phyloP scores from a whole-genome alignment of 495 filamentous ascomycete species.

The Pseudoneurospora amorphoporcata region DNA sequence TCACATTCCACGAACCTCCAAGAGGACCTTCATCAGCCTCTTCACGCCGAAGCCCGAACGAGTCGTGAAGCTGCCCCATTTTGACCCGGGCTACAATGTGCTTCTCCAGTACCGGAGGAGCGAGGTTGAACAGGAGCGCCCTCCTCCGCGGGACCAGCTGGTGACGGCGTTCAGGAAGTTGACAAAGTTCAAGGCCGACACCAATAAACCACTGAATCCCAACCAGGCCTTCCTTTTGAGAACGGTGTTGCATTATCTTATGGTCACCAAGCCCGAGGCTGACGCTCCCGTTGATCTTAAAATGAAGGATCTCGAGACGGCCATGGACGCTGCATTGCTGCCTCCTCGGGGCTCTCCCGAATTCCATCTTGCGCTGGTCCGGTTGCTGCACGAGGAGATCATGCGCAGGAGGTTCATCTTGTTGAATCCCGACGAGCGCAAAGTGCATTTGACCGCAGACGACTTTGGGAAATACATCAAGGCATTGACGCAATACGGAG shows the following conservation, averaged over 20 bases:
- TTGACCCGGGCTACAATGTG: constrained; percentile 49
- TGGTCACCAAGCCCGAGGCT: constrained; percentile 25
- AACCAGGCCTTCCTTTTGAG: constrained; percentile 52
- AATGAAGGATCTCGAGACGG: constrained; percentile 40
- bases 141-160: constrained; percentile 49
- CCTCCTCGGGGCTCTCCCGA: constrained; percentile 26
- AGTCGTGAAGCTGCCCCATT: constrained; percentile 40
- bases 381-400: constrained; percentile 45
- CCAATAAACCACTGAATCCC: constrained; percentile 44
- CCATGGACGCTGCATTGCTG: constrained; percentile 25
- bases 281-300: constrained; percentile 34
- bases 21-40: constrained; percentile 48
- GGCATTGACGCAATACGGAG: constrained; percentile 48
- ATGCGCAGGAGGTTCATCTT: constrained; percentile 12
- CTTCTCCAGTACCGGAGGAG: constrained; percentile 42
- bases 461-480: constrained; percentile 43
- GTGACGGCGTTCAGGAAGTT: constrained; percentile 54
- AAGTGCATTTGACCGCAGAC: constrained; percentile 27
- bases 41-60: constrained; percentile 42
- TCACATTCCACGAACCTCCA: constrained; percentile 22
- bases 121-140: constrained; percentile 38
- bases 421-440: constrained; percentile 19
- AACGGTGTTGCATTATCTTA: constrained; percentile 49
- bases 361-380: constrained; percentile 45
- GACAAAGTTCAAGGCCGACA: constrained; percentile 43